phyloP scores from a whole-genome alignment of 2,329 filamentous ascomycete species.

The Paecilomyces sp. region DNA sequence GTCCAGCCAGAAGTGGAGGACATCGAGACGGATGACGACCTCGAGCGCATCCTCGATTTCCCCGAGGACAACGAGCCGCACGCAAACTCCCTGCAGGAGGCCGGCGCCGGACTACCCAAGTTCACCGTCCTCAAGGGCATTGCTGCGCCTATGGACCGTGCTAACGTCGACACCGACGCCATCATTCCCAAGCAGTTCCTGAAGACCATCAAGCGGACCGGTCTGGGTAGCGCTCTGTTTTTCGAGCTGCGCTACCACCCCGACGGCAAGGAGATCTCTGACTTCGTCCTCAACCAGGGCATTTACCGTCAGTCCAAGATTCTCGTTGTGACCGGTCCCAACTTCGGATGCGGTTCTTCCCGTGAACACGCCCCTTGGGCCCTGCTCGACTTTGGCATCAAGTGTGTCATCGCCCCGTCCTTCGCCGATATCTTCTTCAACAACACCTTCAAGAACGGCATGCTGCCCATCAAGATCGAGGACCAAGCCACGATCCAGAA shows the following conservation, averaged over 20 bases:
- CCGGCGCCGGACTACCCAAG: slow-evolving; percentile 64
- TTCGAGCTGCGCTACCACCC: slow-evolving; percentile 70
- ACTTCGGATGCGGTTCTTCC: slow-evolving; percentile 91
- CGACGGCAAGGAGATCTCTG: slow-evolving; percentile 65
- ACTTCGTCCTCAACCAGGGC: slow-evolving; percentile 85
- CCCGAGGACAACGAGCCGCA: slow-evolving; percentile 58
- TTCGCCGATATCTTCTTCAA: slow-evolving; percentile 96
- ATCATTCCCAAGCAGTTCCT: slow-evolving; percentile 99
- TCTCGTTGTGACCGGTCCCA: slow-evolving; percentile 80
- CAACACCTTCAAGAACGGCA: slow-evolving; percentile 99
- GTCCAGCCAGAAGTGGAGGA: slow-evolving; percentile 56
- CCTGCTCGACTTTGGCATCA: slow-evolving; percentile 91
- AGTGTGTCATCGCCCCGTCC: slow-evolving; percentile 82
- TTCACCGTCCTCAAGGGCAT: slow-evolving; percentile 80
- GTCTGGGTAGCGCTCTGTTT: slow-evolving; percentile 83
- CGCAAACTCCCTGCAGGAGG: slow-evolving; percentile 50
- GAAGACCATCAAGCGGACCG: slow-evolving; percentile 97
- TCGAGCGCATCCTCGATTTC: slow-evolving; percentile 56
- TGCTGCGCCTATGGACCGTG: slow-evolving; percentile 76
- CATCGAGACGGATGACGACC: slow-evolving; percentile 53
- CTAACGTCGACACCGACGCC: slow-evolving; percentile 96
- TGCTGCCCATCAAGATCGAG: slow-evolving; percentile 76
- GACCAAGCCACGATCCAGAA: slow-evolving; percentile 59
- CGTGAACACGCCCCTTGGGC: slow-evolving; percentile 98
- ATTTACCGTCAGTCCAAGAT: slow-evolving; percentile 81